Percentiles rank a stretch among this genome's conserved stretches.
Conservation (phyloP, 371 early-diverging fungal species). For the Chytridium lagenaria region DNA sequence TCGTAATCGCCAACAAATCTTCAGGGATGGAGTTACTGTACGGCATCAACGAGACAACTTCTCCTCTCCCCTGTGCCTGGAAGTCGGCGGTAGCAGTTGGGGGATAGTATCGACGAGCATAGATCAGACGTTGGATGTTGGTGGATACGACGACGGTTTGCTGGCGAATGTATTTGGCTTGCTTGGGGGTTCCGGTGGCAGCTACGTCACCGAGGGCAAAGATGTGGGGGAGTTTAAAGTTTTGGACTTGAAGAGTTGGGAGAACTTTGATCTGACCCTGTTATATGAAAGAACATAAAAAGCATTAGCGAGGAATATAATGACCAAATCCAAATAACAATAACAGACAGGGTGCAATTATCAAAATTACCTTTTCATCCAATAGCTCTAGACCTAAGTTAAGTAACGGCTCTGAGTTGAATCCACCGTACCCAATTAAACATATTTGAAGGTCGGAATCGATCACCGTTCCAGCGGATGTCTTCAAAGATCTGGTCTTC, state of each 20-base stretch:
- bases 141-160: slow-evolving; percentile 50
- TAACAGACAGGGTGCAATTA: too few species aligned
- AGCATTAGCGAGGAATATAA: slow-evolving; percentile 12
- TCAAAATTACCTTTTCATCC: slow-evolving; percentile 4
- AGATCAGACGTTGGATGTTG: slow-evolving; percentile 46
- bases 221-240: slow-evolving; percentile 48
- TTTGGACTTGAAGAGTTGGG: slow-evolving; percentile 63
- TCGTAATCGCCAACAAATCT: slow-evolving; percentile 14
- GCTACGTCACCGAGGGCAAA: slow-evolving; percentile 69
- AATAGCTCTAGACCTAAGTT: slow-evolving; percentile 36
- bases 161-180: slow-evolving; percentile 52
- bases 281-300: not conserved
- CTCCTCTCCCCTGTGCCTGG: slow-evolving; percentile 14
- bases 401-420: slow-evolving; percentile 39
- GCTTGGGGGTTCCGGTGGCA: slow-evolving; percentile 57
- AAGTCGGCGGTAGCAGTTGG: slow-evolving; percentile 21
- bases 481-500: slow-evolving; percentile 36
- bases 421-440: slow-evolving; percentile 52
- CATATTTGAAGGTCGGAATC: slow-evolving; percentile 58
- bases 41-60: slow-evolving; percentile 19
- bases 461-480: slow-evolving; percentile 44
- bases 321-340: too few species aligned
- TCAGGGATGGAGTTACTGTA: not conserved
- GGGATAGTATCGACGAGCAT: slow-evolving; percentile 13
- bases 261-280: slow-evolving; percentile 52